A percentile compares a stretch with the other conserved stretches of the same genome.
Conservation (phyloP, 257 asterid genomes). For the Penstemon newberryi region DNA sequence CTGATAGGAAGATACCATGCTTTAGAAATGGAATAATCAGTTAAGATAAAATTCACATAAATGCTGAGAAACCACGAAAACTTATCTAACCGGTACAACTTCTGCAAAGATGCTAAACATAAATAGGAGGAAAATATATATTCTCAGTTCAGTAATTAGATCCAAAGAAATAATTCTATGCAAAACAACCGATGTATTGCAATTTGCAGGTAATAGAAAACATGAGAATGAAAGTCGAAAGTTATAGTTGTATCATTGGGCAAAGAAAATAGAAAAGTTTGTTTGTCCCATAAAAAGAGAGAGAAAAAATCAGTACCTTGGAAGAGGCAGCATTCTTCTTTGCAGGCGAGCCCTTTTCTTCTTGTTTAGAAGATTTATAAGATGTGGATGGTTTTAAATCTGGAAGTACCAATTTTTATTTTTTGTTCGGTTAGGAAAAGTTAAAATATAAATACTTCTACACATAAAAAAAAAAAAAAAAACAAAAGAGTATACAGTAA, state of each 20-base stretch:
- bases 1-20: conserved; percentile 36
- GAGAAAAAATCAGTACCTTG: conserved; percentile 48
- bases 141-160: conserved; percentile 14
- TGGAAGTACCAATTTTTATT: conserved; percentile 31
- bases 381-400: conserved; percentile 53
- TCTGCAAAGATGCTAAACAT: neutral
- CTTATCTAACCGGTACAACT: conserved; percentile 6
- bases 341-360: conserved; percentile 41
- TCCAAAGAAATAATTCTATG: neutral
- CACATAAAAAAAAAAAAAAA: neutral
- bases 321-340: conserved; percentile 47
- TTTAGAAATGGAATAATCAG: conserved; percentile 22
- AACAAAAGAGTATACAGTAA: neutral
- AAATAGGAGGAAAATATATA: conserved; percentile 9
- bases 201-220: neutral
- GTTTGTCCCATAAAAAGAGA: neutral
- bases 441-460: neutral
- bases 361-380: conserved; percentile 45
- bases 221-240: conserved; percentile 4
- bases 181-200: neutral
- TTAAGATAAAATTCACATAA: neutral
- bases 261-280: conserved; percentile 14
- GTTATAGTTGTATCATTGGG: neutral
- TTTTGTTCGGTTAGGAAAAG: conserved; percentile 23
- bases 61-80: conserved; percentile 1